Base-by-base conservation (phyloP, 225 moss, liverwort and hornwort species). In the Bryum argenteum region DNA sequence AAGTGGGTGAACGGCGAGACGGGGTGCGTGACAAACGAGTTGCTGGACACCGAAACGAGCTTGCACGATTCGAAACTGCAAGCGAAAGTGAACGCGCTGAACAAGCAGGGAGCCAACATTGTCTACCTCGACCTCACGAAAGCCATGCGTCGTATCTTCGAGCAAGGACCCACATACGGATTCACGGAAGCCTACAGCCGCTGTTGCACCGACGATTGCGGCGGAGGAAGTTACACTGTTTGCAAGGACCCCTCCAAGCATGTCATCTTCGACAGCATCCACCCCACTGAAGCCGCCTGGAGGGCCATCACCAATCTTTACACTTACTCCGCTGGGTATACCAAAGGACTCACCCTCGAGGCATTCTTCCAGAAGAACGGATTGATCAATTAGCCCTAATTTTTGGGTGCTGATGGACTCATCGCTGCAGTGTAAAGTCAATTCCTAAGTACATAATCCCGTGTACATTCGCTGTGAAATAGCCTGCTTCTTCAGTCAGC, bases 191-290 rank as follows among this genome's bases (percentile, higher is more conserved):
- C 87, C 1, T 87, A 84, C 79, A 71, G 76, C 44, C 73, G 83
- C 0, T 87, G 87, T 43, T 84, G 84, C 77, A 77, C 77, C 2
- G 33, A 71, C 45, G 1, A 5, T 9, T 84, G 84, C 21, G 61
- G 84, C 1, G 68, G 72, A 12, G 40, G 51, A 21, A 39, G 54
- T 15, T 80, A 61, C 54, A 38, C 39, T 1, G 73, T 84, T 7
- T 87, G 87, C 65, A 58, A 55, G 0, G 52, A 87, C 15, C 87
- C 87, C 0, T 16, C 63, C 4, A 54, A 81, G 22, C 84, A 84
- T n/a, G 84, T 87, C 28, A 81, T 84, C 53, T 87, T 87, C 45
- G 87, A 87, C 52, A 81, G 84, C 58, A 84, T 84, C 9, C 87
- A 87, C 68, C 87, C 87, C 24, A 87, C 87, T 0, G 78, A 87